A percentile compares a stretch with the other conserved stretches of the same genome.
phyloP scores from a whole-genome alignment of 768 basidiomycete genomes.

The Termitomyces sp. region DNA sequence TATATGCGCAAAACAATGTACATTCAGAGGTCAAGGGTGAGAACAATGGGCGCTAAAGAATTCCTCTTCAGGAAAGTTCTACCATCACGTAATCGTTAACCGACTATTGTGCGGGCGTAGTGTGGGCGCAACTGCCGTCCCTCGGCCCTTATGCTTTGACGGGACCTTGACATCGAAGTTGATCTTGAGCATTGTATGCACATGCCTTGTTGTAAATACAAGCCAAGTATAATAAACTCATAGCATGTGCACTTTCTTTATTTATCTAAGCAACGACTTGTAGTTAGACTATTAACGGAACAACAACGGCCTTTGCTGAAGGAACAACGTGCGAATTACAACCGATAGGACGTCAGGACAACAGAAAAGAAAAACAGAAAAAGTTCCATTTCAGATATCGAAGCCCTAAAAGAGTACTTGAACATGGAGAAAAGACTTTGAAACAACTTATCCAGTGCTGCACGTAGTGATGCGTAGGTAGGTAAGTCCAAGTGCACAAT shows the following conservation, averaged over 20 bases:
- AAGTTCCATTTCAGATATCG: background rate
- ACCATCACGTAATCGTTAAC: slow-evolving; percentile 7
- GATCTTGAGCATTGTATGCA: background rate
- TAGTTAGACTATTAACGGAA: background rate
- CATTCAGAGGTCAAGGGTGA: slow-evolving; percentile 4
- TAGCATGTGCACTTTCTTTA: background rate
- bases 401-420: background rate
- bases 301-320: background rate
- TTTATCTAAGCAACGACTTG: background rate
- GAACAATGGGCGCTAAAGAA: slow-evolving; percentile 14
- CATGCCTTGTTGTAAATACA: background rate
- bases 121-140: slow-evolving; percentile 4
- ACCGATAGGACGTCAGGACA: background rate
- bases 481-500: background rate
- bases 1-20: slow-evolving; percentile 6
- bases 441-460: background rate
- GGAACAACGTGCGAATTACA: background rate
- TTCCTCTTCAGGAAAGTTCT: slow-evolving; percentile 1
- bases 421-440: background rate
- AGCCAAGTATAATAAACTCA: slow-evolving; percentile 4
- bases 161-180: background rate
- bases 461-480: background rate
- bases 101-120: slow-evolving; percentile 10
- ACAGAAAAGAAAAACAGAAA: background rate
- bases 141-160: background rate